A percentile compares a stretch with the other conserved stretches of the same genome.
Conservation (phyloP, 805 yeast genomes). For the Schwanniomyces polymorphus region DNA sequence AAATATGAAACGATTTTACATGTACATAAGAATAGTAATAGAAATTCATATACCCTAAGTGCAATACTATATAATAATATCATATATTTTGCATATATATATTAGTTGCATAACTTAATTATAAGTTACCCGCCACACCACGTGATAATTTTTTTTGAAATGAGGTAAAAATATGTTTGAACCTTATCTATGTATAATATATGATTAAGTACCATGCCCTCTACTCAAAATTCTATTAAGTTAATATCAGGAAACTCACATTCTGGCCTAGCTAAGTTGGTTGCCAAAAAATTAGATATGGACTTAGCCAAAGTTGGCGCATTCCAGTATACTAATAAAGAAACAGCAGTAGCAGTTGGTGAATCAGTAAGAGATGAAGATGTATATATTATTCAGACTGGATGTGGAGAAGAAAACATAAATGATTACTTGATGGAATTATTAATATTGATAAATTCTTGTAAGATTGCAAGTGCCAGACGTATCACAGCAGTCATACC, state of each 20-base stretch:
- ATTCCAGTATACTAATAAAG: constrained; percentile 82
- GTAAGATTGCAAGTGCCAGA: constrained; percentile 80
- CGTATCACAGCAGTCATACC: constrained; percentile 82
- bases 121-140: neutral
- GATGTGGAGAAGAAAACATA: constrained; percentile 71
- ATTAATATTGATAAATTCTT: constrained; percentile 77
- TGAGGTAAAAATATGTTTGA: neutral
- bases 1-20: too few relatives aligned
- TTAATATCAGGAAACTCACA: constrained; percentile 72
- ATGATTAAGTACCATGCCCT: constrained; percentile 12
- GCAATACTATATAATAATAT: too few relatives aligned
- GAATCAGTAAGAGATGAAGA: constrained; percentile 87
- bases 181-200: neutral
- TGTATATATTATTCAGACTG: constrained; percentile 75
- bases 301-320: constrained; percentile 75
- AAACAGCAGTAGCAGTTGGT: constrained; percentile 77
- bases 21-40: too few relatives aligned
- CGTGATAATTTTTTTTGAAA: neutral
- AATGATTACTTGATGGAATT: constrained; percentile 76
- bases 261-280: constrained; percentile 73
- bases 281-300: constrained; percentile 65
- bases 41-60: too few relatives aligned
- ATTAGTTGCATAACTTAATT: neutral
- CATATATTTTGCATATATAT: too few relatives aligned
- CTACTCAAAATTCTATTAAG: constrained; percentile 46